Evolutionary conservation across 805 yeast species (phyloP).

Genomic region (Saccharomycopsis sp.): DNA sequence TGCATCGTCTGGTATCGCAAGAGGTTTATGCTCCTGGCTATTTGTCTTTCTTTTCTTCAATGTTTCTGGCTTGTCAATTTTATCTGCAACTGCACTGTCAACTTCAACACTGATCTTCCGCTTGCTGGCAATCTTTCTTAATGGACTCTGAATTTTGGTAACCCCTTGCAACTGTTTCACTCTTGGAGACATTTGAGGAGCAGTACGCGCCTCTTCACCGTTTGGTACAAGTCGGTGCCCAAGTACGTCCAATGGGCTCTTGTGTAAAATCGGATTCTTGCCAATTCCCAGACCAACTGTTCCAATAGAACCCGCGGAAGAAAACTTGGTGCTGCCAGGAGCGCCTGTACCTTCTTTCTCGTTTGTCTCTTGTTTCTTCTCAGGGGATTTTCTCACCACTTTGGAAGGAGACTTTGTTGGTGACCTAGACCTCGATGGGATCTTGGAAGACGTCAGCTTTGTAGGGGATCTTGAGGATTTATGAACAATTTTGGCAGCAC

Average conservation of each 20-base stretch:
- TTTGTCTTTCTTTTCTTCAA: conserved; percentile 4
- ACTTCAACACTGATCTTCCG: no score
- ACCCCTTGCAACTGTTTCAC: neutral
- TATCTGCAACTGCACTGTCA: neutral
- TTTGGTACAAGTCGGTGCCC: no score
- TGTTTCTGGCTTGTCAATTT: neutral
- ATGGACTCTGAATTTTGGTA: conserved; percentile 3
- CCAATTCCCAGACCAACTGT: no score
- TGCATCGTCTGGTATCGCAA: no score
- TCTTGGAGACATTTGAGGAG: neutral
- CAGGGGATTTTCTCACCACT: neutral
- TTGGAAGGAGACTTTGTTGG: no score
- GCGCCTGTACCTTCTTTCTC: neutral
- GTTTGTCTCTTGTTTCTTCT: no score
- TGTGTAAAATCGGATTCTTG: neutral
- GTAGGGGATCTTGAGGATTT: no score
- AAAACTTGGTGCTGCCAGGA: neutral
- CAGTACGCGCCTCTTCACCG: neutral
- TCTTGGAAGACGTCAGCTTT: no score
- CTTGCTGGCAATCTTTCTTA: neutral
- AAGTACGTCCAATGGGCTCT: neutral
- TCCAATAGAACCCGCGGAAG: no score
- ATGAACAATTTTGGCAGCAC: conserved; percentile 12
- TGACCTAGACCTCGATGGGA: no score
- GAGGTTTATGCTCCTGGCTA: conserved; percentile 8